Percentiles rank a stretch among this genome's conserved stretches.
These are phyloP conservation scores for Neurospora tetraspora DNA, from an alignment of 495 filamentous ascomycete genomes.

Conservation along the genomic window DNA sequence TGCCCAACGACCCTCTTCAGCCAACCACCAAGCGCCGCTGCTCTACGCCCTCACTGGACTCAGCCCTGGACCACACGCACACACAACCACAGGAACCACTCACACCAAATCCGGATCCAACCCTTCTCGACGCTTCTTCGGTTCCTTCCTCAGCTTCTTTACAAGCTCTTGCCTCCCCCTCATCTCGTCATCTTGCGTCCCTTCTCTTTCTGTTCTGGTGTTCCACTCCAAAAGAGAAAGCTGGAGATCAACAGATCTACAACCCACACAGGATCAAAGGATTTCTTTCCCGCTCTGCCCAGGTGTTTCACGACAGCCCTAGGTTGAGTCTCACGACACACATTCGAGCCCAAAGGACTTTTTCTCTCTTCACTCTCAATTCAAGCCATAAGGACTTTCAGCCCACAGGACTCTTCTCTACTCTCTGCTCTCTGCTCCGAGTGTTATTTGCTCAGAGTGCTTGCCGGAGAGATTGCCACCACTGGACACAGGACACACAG, in stretches of 20 bases:
- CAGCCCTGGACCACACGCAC: background rate
- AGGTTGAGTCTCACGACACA: slow-evolving; percentile 1
- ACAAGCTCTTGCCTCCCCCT: background rate
- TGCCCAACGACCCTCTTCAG: slow-evolving; percentile 28
- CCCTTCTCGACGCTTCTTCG: background rate
- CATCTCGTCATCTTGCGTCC: background rate
- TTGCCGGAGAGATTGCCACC: slow-evolving; percentile 4
- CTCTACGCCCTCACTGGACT: background rate
- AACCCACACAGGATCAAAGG: slow-evolving; percentile 2
- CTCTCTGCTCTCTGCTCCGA: slow-evolving; percentile 9
- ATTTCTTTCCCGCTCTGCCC: background rate
- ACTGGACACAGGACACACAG: background rate
- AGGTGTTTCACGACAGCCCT: slow-evolving; percentile 1
- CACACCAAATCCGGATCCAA: background rate
- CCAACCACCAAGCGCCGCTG: background rate
- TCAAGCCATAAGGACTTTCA: slow-evolving; percentile 1
- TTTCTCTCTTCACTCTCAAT: background rate
- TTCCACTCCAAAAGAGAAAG: background rate
- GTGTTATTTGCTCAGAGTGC: slow-evolving; percentile 9
- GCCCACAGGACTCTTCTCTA: slow-evolving; percentile 14
- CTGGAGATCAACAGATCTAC: background rate
- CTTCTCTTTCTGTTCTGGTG: background rate
- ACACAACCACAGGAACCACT: background rate
- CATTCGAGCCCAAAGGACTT: background rate
- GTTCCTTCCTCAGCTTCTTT: background rate